Conservation (phyloP, 805 yeast species). For the Metschnikowia gruessii region DNA sequence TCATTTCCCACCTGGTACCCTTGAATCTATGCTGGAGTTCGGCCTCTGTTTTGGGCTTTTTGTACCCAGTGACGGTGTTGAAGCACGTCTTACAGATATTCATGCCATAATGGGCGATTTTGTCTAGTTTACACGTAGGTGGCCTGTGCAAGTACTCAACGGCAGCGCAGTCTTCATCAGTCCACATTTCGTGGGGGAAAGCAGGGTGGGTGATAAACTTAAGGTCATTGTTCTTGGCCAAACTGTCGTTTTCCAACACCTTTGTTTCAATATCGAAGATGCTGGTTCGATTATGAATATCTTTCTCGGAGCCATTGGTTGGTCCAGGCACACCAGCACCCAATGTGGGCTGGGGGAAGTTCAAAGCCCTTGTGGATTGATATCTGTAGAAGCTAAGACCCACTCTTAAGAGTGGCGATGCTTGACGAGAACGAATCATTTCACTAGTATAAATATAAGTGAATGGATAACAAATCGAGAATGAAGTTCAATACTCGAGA, state of each 20-base stretch:
- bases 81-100: constrained; percentile 46
- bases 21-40: constrained; percentile 27
- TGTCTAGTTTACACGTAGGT: constrained; percentile 49
- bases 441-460: too few relatives aligned
- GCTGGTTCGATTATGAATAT: background rate
- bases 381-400: constrained; percentile 1
- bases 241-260: constrained; percentile 13
- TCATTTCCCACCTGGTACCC: constrained; percentile 51
- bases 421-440: constrained; percentile 10
- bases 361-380: constrained; percentile 2
- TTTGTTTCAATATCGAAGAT: constrained; percentile 15
- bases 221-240: constrained; percentile 29
- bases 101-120: constrained; percentile 49
- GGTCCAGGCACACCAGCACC: too few relatives aligned
- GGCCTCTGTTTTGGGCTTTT: constrained; percentile 45
- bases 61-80: constrained; percentile 64
- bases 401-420: constrained; percentile 5
- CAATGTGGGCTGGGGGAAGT: too few relatives aligned
- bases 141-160: constrained; percentile 52
- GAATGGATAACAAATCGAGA: too few relatives aligned
- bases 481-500: too few relatives aligned
- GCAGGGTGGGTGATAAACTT: constrained; percentile 39
- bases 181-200: constrained; percentile 36
- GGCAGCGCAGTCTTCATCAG: constrained; percentile 29
- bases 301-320: too few relatives aligned